Percentiles rank a stretch among this genome's conserved stretches.
Conservation (phyloP, 352 stramenopile genomes). For the Phytophthora cryptogea region DNA sequence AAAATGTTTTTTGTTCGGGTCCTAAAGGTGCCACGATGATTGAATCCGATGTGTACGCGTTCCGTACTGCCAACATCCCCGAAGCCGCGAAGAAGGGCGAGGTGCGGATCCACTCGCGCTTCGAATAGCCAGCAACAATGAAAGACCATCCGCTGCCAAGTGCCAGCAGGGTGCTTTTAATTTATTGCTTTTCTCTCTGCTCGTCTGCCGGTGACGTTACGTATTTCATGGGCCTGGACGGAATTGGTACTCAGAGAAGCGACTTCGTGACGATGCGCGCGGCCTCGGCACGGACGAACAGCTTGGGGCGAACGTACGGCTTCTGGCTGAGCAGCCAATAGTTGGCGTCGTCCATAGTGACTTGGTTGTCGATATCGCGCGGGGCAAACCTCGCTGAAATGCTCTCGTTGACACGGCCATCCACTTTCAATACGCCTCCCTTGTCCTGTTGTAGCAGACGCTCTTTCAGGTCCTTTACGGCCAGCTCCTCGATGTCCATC, state of each 20-base stretch:
- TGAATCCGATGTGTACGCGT: slow-evolving; percentile 80
- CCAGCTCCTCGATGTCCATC: slow-evolving; percentile 86
- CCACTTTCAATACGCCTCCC: slow-evolving; percentile 64
- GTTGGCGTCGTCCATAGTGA: slow-evolving; percentile 81
- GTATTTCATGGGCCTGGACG: not conserved
- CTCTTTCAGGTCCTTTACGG: slow-evolving; percentile 84
- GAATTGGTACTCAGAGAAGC: slow-evolving; percentile 45
- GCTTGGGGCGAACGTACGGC: slow-evolving; percentile 80
- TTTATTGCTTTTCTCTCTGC: slow-evolving; percentile 33
- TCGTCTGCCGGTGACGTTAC: slow-evolving; percentile 4
- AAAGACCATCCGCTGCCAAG: slow-evolving; percentile 17
- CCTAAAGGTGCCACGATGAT: slow-evolving; percentile 39
- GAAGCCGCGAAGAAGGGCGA: slow-evolving; percentile 46
- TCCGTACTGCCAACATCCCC: slow-evolving; percentile 52
- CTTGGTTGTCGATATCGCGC: slow-evolving; percentile 65
- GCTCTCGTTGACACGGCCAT: slow-evolving; percentile 85
- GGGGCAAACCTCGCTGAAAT: slow-evolving; percentile 55
- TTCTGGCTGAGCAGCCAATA: slow-evolving; percentile 88
- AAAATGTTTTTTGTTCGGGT: slow-evolving; percentile 11
- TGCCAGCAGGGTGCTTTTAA: slow-evolving; percentile 31
- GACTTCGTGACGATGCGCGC: slow-evolving; percentile 86
- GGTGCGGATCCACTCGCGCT: slow-evolving; percentile 73
- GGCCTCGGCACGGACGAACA: slow-evolving; percentile 82
- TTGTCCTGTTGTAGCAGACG: slow-evolving; percentile 80
- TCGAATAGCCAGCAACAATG: slow-evolving; percentile 46